Evolutionary conservation across 805 yeast species (phyloP).

Genomic region (Saccharomyces mikatae): DNA sequence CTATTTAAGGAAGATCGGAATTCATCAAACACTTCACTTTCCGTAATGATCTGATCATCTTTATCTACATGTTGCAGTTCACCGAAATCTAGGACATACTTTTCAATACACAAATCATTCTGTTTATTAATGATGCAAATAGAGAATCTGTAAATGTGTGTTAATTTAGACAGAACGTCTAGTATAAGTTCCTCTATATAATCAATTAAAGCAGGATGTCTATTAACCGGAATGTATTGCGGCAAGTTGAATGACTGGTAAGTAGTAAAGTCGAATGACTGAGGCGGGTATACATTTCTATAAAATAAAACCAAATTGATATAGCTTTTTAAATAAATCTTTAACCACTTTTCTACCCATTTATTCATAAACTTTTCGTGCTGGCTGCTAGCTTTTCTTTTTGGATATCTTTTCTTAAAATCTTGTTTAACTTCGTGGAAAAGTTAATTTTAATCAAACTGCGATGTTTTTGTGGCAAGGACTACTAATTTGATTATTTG

Average conservation of each 20-base stretch:
- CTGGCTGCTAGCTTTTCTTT: background rate
- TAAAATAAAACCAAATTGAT: slow-evolving; percentile 31
- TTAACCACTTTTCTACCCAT: slow-evolving; percentile 23
- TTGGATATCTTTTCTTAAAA: background rate
- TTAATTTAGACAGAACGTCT: slow-evolving; percentile 21
- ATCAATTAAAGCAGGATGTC: slow-evolving; percentile 39
- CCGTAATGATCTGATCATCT: slow-evolving; percentile 8
- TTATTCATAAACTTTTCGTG: slow-evolving; percentile 11
- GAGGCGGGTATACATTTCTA: slow-evolving; percentile 32
- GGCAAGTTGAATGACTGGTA: slow-evolving; percentile 37
- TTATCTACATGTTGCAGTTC: slow-evolving; percentile 23
- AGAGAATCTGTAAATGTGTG: slow-evolving; percentile 17
- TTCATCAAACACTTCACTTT: slow-evolving; percentile 26
- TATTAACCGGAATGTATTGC: slow-evolving; percentile 33
- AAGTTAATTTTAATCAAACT: background rate
- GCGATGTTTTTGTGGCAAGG: background rate
- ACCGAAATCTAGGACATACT: slow-evolving; percentile 26
- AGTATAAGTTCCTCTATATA: slow-evolving; percentile 32
- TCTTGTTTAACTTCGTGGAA: background rate
- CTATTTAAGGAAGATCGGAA: slow-evolving; percentile 27
- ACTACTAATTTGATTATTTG: background rate
- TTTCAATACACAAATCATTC: slow-evolving; percentile 21
- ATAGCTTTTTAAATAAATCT: slow-evolving; percentile 32
- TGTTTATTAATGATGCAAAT: slow-evolving; percentile 18
- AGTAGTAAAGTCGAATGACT: slow-evolving; percentile 30